A percentile compares a stretch with the other conserved stretches of the same genome.
These are phyloP conservation scores for Xylariaceae sp. DNA, from an alignment of 2,329 filamentous ascomycete genomes.

Conservation along the genomic window DNA sequence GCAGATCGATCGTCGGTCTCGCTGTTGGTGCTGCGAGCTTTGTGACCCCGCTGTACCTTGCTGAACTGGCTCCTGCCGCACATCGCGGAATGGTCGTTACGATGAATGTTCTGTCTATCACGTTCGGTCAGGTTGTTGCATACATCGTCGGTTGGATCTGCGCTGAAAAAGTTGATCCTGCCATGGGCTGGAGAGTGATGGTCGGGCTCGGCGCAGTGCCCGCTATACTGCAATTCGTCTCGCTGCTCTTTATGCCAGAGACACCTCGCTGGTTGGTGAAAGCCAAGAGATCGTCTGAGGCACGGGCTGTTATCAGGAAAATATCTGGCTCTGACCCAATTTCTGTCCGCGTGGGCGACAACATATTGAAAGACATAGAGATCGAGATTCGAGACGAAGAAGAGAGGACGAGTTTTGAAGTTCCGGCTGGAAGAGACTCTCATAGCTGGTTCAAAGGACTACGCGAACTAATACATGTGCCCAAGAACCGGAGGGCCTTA, in stretches of 20 bases:
- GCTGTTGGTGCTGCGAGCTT: constrained; percentile 75
- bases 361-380: constrained; percentile 66
- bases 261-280: constrained; percentile 84
- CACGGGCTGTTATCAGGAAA: constrained; percentile 61
- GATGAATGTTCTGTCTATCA: constrained; percentile 77
- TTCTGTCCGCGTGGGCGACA: constrained; percentile 48
- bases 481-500: constrained; percentile 69
- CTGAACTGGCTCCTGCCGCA: constrained; percentile 74
- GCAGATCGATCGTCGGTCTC: constrained; percentile 65
- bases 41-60: constrained; percentile 83
- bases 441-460: constrained; percentile 42
- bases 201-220: constrained; percentile 80
- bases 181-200: constrained; percentile 82
- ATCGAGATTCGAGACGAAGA: constrained; percentile 70
- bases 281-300: constrained; percentile 57
- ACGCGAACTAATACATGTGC: constrained; percentile 52
- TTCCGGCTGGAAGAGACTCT: constrained; percentile 29
- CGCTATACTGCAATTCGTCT: constrained; percentile 63
- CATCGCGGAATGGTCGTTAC: constrained; percentile 78
- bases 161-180: constrained; percentile 46
- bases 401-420: constrained; percentile 41
- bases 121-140: constrained; percentile 81
- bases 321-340: constrained; percentile 42
- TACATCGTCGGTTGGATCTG: constrained; percentile 81
- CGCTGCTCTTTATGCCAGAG: constrained; percentile 76